Conservation (phyloP, 768 basidiomycete species). For the Calvatia gigantea region DNA sequence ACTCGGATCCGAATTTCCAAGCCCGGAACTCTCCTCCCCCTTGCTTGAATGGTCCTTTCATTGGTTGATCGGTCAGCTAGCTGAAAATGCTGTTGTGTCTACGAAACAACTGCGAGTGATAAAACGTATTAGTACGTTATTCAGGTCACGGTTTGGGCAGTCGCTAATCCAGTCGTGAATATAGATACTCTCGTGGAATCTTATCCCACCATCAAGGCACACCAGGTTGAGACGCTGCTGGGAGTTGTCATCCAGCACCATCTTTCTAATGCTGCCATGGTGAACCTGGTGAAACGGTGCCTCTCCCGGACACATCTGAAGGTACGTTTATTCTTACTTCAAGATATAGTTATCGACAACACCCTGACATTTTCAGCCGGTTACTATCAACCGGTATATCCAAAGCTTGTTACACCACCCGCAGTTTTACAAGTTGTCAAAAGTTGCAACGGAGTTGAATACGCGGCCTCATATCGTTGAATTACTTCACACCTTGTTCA, state of each 20-base stretch:
- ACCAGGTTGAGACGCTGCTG: conserved; percentile 70
- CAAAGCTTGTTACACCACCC: conserved; percentile 74
- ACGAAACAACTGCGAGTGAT: neutral
- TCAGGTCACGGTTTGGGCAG: neutral
- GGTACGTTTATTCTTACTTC: conserved; percentile 35
- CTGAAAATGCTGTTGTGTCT: neutral
- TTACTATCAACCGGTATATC: conserved; percentile 68
- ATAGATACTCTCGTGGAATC: conserved; percentile 28
- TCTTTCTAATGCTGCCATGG: conserved; percentile 37
- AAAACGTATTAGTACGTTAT: conserved; percentile 7
- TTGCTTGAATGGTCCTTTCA: conserved; percentile 6
- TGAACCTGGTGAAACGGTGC: conserved; percentile 42
- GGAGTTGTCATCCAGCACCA: conserved; percentile 58
- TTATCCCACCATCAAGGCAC: conserved; percentile 39
- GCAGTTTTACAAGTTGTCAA: conserved; percentile 51
- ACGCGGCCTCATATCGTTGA: conserved; percentile 44
- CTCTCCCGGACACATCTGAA: conserved; percentile 51
- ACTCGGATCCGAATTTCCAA: neutral
- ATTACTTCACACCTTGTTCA: conserved; percentile 67
- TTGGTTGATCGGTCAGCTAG: conserved; percentile 2
- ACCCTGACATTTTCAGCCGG: conserved; percentile 43
- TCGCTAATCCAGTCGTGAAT: conserved; percentile 6
- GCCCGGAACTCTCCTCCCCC: neutral
- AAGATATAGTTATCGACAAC: neutral
- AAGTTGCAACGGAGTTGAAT: conserved; percentile 20